Conservation (phyloP, 192 early-diverging fungal genomes). For the Phycomyces blakesleeanus region DNA sequence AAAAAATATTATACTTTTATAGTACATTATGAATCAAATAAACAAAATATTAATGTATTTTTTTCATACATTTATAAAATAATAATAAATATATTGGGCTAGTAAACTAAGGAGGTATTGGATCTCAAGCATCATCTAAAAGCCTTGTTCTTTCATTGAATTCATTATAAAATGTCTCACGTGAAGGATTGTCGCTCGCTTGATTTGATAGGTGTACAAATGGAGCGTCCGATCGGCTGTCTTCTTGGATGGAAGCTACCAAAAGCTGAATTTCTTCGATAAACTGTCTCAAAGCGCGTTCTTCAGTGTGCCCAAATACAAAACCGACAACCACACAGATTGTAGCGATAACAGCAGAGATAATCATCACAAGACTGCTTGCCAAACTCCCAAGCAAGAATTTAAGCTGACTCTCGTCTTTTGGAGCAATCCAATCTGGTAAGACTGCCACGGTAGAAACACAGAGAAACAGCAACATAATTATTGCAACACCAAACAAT, state of each 20-base stretch:
- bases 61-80: background rate
- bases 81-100: background rate
- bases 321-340: slow-evolving; percentile 28
- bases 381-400: background rate
- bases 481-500: background rate
- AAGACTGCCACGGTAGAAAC: slow-evolving; percentile 5
- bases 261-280: background rate
- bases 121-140: no score
- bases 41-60: background rate
- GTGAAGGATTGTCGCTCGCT: no score
- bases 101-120: no score
- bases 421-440: background rate
- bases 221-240: no score
- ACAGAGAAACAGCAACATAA: slow-evolving; percentile 5
- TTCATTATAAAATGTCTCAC: no score
- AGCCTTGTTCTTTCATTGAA: no score
- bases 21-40: no score
- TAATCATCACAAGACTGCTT: slow-evolving; percentile 7
- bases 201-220: no score
- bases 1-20: background rate
- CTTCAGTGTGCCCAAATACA: slow-evolving; percentile 25
- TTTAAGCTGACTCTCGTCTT: background rate
- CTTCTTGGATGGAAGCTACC: no score
- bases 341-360: background rate
- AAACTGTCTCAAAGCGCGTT: slow-evolving; percentile 17